These are phyloP conservation scores for Leccinum uliginosum DNA, from an alignment of 768 basidiomycete genomes.

Conservation along the genomic window DNA sequence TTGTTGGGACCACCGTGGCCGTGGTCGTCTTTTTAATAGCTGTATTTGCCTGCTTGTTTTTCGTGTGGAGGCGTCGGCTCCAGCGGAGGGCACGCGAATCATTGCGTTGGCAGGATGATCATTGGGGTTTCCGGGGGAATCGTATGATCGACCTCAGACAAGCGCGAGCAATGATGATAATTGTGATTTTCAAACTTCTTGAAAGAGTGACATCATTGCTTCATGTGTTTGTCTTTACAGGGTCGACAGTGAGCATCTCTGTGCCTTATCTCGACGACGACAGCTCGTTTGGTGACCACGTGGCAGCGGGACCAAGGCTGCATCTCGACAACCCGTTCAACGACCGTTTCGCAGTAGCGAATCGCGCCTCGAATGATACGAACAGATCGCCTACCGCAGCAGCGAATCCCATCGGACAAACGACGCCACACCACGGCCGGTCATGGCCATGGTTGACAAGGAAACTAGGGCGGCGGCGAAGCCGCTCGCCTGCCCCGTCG, in stretches of 20 bases:
- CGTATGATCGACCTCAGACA: conserved; percentile 35
- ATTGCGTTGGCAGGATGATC: conserved; percentile 25
- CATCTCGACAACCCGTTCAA: background rate
- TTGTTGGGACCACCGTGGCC: conserved; percentile 67
- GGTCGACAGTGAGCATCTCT: no score
- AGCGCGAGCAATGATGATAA: conserved; percentile 11
- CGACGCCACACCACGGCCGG: conserved; percentile 7
- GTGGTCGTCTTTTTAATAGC: conserved; percentile 54
- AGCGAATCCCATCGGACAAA: conserved; percentile 5
- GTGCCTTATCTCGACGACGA: background rate
- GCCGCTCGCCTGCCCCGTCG: conserved; percentile 14
- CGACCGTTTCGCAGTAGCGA: background rate
- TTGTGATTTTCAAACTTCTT: background rate
- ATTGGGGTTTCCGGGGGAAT: conserved; percentile 13
- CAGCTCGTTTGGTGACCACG: background rate
- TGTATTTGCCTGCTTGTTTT: conserved; percentile 40
- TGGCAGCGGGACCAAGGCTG: background rate
- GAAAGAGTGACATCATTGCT: background rate
- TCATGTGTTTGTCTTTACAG: background rate
- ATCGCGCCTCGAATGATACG: no score
- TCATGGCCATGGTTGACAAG: conserved; percentile 17
- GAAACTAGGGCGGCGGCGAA: conserved; percentile 11
- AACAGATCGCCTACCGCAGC: background rate
- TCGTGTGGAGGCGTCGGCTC: conserved; percentile 34
- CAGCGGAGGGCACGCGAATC: conserved; percentile 35